Evolutionary conservation across 495 filamentous ascomycete genomes (phyloP).

Genomic region (Tuber magnatum): DNA sequence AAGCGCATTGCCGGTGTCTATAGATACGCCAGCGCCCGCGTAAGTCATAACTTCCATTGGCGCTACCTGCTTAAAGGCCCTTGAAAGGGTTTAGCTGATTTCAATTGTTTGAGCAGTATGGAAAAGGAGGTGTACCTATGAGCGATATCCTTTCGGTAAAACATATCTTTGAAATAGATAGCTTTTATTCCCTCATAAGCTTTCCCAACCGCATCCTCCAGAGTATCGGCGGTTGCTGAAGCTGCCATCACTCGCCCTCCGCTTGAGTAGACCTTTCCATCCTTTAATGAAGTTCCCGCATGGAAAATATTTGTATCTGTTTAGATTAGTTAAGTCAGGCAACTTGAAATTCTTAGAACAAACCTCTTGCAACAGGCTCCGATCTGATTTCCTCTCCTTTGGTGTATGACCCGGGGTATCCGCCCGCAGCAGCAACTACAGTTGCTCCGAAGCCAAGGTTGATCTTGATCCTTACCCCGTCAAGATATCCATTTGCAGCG

Average conservation of each 20-base stretch:
- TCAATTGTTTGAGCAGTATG: constrained; percentile 11
- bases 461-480: constrained; percentile 61
- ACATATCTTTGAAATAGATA: constrained; percentile 84
- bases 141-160: constrained; percentile 88
- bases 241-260: constrained; percentile 90
- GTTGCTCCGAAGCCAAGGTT: constrained; percentile 68
- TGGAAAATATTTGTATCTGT: constrained; percentile 73
- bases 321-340: constrained; percentile 21
- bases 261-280: constrained; percentile 60
- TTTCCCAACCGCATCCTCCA: constrained; percentile 72
- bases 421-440: constrained; percentile 85
- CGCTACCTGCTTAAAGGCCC: constrained; percentile 34
- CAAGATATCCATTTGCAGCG: constrained; percentile 67
- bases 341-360: constrained; percentile 28
- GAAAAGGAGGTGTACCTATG: constrained; percentile 51
- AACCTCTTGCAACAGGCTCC: constrained; percentile 46
- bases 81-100: constrained; percentile 8
- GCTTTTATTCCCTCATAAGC: constrained; percentile 72
- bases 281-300: constrained; percentile 68
- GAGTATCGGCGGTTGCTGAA: constrained; percentile 63
- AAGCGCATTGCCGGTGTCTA: constrained; percentile 83
- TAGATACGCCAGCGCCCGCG: constrained; percentile 84
- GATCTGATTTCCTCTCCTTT: constrained; percentile 72
- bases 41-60: constrained; percentile 60
- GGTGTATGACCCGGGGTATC: constrained; percentile 85